Conservation (phyloP, 2,329 filamentous ascomycete species). For the Thielaviopsis musarum region DNA sequence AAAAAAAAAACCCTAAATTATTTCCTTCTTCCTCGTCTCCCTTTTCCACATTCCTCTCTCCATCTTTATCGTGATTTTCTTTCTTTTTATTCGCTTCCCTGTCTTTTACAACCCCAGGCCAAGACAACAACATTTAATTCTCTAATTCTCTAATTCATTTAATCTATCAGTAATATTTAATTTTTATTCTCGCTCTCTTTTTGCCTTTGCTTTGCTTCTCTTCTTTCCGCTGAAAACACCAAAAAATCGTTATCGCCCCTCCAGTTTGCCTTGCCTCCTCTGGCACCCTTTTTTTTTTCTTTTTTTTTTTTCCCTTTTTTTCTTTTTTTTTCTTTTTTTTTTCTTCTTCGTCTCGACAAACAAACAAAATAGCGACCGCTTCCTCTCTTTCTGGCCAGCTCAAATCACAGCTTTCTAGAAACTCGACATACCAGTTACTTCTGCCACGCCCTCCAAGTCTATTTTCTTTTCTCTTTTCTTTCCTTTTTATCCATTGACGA, state of each 20-base stretch:
- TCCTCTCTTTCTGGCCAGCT: too few species aligned
- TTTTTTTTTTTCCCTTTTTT: not conserved
- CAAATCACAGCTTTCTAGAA: too few species aligned
- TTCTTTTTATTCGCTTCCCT: not conserved
- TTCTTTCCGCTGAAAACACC: not conserved
- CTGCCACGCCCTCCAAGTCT: too few species aligned
- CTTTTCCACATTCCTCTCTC: not conserved
- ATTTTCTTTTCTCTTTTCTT: not conserved
- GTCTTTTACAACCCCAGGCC: too few species aligned
- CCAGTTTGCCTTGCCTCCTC: not conserved
- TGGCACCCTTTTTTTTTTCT: not conserved
- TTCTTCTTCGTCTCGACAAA: not conserved
- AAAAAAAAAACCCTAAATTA: too few species aligned
- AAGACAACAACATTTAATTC: too few species aligned
- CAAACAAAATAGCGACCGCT: not conserved
- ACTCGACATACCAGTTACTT: too few species aligned
- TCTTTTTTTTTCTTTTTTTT: slow-evolving; percentile 3
- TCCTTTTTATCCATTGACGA: not conserved
- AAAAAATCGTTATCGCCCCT: too few species aligned
- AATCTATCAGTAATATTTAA: too few species aligned
- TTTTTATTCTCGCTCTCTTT: not conserved
- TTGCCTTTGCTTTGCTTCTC: not conserved
- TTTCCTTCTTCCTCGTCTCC: too few species aligned
- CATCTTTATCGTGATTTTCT: not conserved
- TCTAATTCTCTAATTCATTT: too few species aligned